A percentile compares a stretch with the other conserved stretches of the same genome.
Conservation (phyloP, 306 rosid species). For the Dalbergia oliveri region DNA sequence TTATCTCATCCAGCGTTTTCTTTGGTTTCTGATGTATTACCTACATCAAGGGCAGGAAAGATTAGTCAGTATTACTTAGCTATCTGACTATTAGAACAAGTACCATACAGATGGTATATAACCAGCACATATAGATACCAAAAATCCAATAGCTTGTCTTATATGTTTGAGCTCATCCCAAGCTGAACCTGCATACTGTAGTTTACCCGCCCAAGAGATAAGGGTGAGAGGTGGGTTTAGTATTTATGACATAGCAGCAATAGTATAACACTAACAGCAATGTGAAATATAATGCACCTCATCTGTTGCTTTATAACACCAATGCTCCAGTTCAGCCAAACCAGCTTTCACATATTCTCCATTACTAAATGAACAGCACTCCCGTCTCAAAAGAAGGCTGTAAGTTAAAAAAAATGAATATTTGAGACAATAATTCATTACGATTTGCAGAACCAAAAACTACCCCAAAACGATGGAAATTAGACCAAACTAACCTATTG, state of each 20-base stretch:
- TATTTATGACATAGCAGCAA: constrained; percentile 32
- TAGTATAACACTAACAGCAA: background rate
- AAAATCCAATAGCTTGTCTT: constrained; percentile 98
- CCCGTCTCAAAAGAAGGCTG: constrained; percentile 98
- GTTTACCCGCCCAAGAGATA: constrained; percentile 3
- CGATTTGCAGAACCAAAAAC: constrained; percentile 15
- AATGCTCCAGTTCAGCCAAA: constrained; percentile 94
- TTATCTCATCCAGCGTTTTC: constrained; percentile 94
- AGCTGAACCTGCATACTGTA: constrained; percentile 80
- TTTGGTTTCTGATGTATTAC: constrained; percentile 98
- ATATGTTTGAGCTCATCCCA: constrained; percentile 98
- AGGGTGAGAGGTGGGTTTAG: constrained; percentile 31
- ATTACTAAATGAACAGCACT: constrained; percentile 99
- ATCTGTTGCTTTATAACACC: constrained; percentile 92
- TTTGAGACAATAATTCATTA: background rate
- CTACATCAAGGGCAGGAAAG: constrained; percentile 57
- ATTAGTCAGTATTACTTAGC: constrained; percentile 35
- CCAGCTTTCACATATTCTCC: constrained; percentile 98
- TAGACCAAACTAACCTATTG: constrained; percentile 72
- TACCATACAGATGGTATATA: constrained; percentile 31
- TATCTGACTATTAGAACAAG: constrained; percentile 23
- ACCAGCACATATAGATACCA: constrained; percentile 54
- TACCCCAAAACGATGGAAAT: constrained; percentile 15
- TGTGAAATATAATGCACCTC: constrained; percentile 63
- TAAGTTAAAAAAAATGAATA: constrained; percentile 39